Evolutionary conservation across 345 rosid genomes (phyloP).

Genomic region (Punica granatum): DNA sequence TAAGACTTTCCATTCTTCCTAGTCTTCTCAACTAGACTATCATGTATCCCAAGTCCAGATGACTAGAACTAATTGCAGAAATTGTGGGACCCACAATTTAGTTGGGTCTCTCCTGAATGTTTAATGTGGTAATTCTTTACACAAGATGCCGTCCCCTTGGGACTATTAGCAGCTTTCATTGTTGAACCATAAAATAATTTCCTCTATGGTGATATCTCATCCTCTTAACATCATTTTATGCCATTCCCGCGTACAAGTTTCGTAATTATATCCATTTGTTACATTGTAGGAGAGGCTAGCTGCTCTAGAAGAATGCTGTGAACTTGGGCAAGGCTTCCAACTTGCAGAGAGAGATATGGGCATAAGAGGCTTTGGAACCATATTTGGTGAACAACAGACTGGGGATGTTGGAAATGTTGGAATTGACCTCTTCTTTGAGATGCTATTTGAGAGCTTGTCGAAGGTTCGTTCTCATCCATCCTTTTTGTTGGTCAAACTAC

Average conservation of each 20-base stretch:
- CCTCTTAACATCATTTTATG: too few relatives aligned
- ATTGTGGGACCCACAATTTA: not conserved
- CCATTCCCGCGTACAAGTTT: too few relatives aligned
- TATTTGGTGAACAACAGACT: slow-evolving; percentile 97
- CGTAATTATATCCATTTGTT: slow-evolving; percentile 11
- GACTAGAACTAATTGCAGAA: not conserved
- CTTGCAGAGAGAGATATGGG: slow-evolving; percentile 99
- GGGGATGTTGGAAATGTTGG: slow-evolving; percentile 98
- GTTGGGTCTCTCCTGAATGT: not conserved
- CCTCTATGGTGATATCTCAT: not conserved
- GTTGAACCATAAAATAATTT: not conserved
- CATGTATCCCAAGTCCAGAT: not conserved
- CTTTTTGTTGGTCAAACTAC: not conserved
- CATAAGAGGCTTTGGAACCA: slow-evolving; percentile 90
- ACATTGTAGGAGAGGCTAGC: slow-evolving; percentile 76
- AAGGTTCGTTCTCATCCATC: slow-evolving; percentile 40
- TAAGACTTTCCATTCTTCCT: not conserved
- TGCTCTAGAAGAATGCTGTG: slow-evolving; percentile 83
- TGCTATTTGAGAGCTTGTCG: slow-evolving; percentile 94
- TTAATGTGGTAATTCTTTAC: not conserved
- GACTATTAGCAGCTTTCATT: too few relatives aligned
- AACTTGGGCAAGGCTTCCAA: slow-evolving; percentile 98
- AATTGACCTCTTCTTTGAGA: slow-evolving; percentile 90
- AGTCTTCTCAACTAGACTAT: not conserved
- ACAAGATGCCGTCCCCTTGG: not conserved